These are phyloP conservation scores for Auricularia sp. DNA, from an alignment of 768 basidiomycete species.

Conservation along the genomic window DNA sequence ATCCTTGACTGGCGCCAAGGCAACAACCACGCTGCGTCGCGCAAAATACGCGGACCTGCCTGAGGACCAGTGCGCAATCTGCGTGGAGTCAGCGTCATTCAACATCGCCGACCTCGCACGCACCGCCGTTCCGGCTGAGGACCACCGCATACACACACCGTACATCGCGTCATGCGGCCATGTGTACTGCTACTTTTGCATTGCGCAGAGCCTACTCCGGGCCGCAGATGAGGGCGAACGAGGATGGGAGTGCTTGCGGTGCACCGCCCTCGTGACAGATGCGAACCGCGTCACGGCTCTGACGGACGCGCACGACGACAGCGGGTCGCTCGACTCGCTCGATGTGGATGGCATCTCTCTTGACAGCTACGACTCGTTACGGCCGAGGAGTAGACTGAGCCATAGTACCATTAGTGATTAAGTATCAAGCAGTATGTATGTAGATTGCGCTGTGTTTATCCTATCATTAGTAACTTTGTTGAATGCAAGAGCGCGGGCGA, in stretches of 20 bases:
- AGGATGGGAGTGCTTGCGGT: slow-evolving; percentile 80
- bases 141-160: slow-evolving; percentile 64
- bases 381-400: neutral
- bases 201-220: slow-evolving; percentile 72
- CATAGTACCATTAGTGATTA: no score
- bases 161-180: slow-evolving; percentile 81
- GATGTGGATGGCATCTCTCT: slow-evolving; percentile 56
- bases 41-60: slow-evolving; percentile 67
- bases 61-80: slow-evolving; percentile 79
- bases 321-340: slow-evolving; percentile 23
- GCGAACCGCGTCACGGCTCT: slow-evolving; percentile 43
- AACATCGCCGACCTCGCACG: slow-evolving; percentile 22
- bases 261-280: slow-evolving; percentile 50
- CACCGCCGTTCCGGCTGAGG: slow-evolving; percentile 5
- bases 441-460: no score
- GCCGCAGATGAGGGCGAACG: slow-evolving; percentile 52
- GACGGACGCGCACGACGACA: slow-evolving; percentile 24
- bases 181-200: slow-evolving; percentile 88
- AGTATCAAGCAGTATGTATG: no score
- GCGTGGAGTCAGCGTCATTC: slow-evolving; percentile 64
- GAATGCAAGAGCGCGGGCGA: neutral
- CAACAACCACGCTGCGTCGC: slow-evolving; percentile 2
- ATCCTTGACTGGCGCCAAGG: slow-evolving; percentile 5
- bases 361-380: slow-evolving; percentile 15
- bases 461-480: neutral